A percentile compares a stretch with the other conserved stretches of the same genome.
Conservation (phyloP, 1,284 basidiomycete species). For the Exobasidium rhododendri region DNA sequence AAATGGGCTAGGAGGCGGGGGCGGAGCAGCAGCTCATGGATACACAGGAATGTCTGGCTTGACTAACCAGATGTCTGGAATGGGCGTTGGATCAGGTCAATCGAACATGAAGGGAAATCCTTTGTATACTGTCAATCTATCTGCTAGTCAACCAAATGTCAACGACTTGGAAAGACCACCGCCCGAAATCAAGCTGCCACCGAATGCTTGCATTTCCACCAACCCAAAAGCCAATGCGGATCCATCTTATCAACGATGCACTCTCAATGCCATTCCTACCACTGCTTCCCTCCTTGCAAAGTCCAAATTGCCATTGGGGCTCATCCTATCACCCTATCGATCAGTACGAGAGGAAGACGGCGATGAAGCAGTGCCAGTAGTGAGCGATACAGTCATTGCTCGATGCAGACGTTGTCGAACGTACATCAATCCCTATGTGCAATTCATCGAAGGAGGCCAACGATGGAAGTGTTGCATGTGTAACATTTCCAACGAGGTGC, state of each 20-base stretch:
- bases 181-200: conserved; percentile 83
- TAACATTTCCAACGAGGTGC: conserved; percentile 96
- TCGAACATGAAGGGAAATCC: conserved; percentile 50
- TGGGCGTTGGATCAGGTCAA: conserved; percentile 64
- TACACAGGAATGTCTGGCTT: conserved; percentile 63
- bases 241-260: conserved; percentile 86
- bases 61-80: conserved; percentile 78
- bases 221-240: conserved; percentile 80
- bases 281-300: conserved; percentile 85
- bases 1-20: neutral
- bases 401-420: conserved; percentile 94
- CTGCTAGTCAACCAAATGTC: conserved; percentile 65
- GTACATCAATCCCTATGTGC: conserved; percentile 98
- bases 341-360: conserved; percentile 61
- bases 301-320: conserved; percentile 85
- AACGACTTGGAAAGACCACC: conserved; percentile 75
- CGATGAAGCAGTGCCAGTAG: conserved; percentile 76
- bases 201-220: conserved; percentile 73
- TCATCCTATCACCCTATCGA: conserved; percentile 88
- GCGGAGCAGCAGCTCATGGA: conserved; percentile 5
- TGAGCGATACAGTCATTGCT: conserved; percentile 92
- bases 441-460: conserved; percentile 96
- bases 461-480: conserved; percentile 99
- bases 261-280: conserved; percentile 89
- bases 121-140: conserved; percentile 42